phyloP scores from a whole-genome alignment of 129 eudicot genomes.

The Deinandra increscens region DNA sequence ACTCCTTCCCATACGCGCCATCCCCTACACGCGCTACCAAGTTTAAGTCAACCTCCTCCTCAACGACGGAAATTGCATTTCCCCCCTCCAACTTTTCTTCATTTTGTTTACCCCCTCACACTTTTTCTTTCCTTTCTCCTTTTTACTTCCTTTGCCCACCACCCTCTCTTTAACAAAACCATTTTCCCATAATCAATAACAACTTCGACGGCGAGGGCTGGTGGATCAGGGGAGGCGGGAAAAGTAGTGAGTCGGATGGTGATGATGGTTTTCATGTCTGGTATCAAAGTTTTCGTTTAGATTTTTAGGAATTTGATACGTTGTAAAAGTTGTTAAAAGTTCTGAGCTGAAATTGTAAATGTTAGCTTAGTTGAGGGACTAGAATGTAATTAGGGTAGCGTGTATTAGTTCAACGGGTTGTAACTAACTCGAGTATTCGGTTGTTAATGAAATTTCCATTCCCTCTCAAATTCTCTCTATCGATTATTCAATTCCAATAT shows the following conservation, averaged over 20 bases:
- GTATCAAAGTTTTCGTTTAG: neutral
- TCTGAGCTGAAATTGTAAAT: too few relatives aligned
- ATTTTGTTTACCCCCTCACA: neutral
- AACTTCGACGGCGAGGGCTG: neutral
- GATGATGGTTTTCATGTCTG: neutral
- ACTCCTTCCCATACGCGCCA: slow-evolving; percentile 27
- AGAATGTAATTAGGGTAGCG: too few relatives aligned
- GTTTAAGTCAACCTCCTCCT: slow-evolving; percentile 14
- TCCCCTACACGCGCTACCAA: slow-evolving; percentile 32
- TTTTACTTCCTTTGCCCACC: neutral
- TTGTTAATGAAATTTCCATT: too few relatives aligned
- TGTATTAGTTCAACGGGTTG: too few relatives aligned
- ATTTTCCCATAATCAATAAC: neutral
- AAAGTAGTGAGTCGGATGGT: neutral
- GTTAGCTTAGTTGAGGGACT: too few relatives aligned
- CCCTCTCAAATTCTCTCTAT: too few relatives aligned
- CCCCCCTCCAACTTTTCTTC: slow-evolving; percentile 23
- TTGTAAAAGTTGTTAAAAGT: too few relatives aligned
- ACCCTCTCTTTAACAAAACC: neutral
- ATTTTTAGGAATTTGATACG: neutral
- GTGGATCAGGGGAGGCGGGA: neutral
- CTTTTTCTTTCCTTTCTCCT: neutral
- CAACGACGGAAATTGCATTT: slow-evolving; percentile 4
- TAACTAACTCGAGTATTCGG: too few relatives aligned
- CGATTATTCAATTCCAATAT: too few relatives aligned